Base-by-base conservation (phyloP, 169 alveolate genomes). In the Eimeria necatrix region DNA sequence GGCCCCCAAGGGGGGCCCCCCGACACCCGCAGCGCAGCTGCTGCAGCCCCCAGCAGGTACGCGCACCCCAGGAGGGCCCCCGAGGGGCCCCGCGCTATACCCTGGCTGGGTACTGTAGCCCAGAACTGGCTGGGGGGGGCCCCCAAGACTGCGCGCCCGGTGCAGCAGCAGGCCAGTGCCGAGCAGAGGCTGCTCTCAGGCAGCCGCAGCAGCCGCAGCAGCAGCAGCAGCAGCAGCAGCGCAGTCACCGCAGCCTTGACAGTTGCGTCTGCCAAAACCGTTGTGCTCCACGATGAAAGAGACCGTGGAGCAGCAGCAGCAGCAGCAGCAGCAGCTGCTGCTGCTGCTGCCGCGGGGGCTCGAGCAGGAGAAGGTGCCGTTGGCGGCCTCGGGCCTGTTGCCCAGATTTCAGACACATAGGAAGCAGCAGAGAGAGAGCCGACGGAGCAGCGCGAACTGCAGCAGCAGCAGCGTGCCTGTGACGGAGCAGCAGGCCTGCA, bases 11-110 rank as follows among this genome's bases (percentile, higher is more conserved):
- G 6, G 64, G 20, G 64, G 64, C 64, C 14, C 64, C 64, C 20
- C 64, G 64, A 53, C 73, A 4, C 24, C n/a, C n/a, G 4, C n/a
- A 61, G 73, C 4, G 73, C 73, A 4, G 4, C 73, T 18, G 73
- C 73, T 18, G 73, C 4, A 10, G 6, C 73, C 24, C 5, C 32
- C 73, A 61, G 73, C 73, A 61, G 73, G 32, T 18, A n/a, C n/a
- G 73, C 73, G 14, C 64, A 9, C 14, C 64, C 7, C 64, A 53
- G 64, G 64, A n/a, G 76, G 76, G 76, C 76, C 76, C 76, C 76
- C 76, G 5, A 8, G 64, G 8, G 64, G 64, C 64, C 8, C 8
- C 8, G 64, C 20, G 64, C 8, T 8, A 56, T 14, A 56, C 64
- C 64, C 64, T 8, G 14, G 64, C 64, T 56, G 64, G 64, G n/a